Evolutionary conservation across 2,329 filamentous ascomycete species (phyloP).

Genomic region (Mollisia scopiformis): DNA sequence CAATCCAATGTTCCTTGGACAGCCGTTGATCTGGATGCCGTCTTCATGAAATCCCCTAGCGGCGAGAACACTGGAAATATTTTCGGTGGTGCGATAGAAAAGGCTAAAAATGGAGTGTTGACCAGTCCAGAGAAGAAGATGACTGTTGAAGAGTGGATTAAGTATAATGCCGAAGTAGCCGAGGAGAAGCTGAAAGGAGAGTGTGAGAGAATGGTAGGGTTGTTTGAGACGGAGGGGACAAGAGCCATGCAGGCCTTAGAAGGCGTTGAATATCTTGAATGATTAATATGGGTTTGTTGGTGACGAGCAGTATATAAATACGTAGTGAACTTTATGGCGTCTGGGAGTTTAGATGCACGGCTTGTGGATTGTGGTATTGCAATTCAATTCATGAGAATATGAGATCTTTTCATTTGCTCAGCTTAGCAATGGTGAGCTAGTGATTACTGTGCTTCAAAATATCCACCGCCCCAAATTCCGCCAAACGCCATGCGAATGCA

Average conservation of each 20-base stretch:
- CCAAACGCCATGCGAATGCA: background rate
- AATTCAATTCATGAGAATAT: constrained; percentile 7
- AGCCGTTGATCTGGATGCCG: constrained; percentile 73
- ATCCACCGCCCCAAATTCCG: background rate
- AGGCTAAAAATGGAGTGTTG: constrained; percentile 60
- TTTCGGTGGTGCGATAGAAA: constrained; percentile 46
- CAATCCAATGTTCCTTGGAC: constrained; percentile 67
- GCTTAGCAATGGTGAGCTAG: background rate
- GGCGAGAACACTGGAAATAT: constrained; percentile 38
- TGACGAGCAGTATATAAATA: background rate
- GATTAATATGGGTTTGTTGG: background rate
- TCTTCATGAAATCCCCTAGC: constrained; percentile 56
- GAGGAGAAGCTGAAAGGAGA: constrained; percentile 79
- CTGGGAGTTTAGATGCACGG: background rate
- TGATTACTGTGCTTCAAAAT: background rate
- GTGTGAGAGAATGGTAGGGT: constrained; percentile 80
- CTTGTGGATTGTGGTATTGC: background rate
- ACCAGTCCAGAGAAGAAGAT: constrained; percentile 81
- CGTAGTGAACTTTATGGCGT: constrained; percentile 6
- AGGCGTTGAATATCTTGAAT: constrained; percentile 52
- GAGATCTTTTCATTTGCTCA: constrained; percentile 2
- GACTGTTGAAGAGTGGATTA: constrained; percentile 93
- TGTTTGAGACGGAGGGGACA: constrained; percentile 82
- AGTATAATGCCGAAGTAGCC: constrained; percentile 76
- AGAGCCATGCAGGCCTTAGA: constrained; percentile 79